Base-by-base conservation (phyloP, 352 stramenopile genomes). In the Pythium dissotocum region DNA sequence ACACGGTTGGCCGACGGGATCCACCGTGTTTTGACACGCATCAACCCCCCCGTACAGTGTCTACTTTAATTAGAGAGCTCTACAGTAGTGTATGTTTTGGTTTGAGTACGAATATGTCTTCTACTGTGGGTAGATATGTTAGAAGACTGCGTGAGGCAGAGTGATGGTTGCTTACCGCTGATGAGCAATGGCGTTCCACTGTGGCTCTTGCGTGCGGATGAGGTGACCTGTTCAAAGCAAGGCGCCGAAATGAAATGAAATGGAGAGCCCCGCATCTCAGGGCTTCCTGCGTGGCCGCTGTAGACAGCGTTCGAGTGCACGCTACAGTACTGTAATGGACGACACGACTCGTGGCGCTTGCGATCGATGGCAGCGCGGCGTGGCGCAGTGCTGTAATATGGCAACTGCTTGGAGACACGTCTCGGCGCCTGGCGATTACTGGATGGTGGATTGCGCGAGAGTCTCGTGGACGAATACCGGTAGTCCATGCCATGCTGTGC, bases 1-100 rank as follows among this genome's bases (percentile, higher is more conserved):
- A 46, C 38, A 46, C 60, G 60, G 55, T 54, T 72, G 66, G 66
- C 66, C 59, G 55, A 65, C 58, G 57, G 16, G 28, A 58, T 18
- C 28, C 21, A 71, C 64, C 64, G 57, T 58, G 55, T 69, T 69
- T 69, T 69, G 63, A 9, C 7, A 69, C 10, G 24, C 8, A 24
- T 10, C 38, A 26, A 24, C 21, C 21, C 21, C 21, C 21, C 21
- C 26, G 12, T 59, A 69, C 63, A 40, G 40, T 48, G 10, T 4
- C 0, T 16, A 10, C 44, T 8, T 24, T 18, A 6, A 63, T 60
- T 69, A 69, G 12, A 69, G 49, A n/a, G 16, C 36, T 8, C 2
- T 21, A 44, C n/a, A 32, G 28, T 24, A 32, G 4, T 6, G 14
- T 18, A n/a, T 30, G n/a, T 18, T 21, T 32, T 16, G 40, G 51